Evolutionary conservation across 257 asterid genomes (phyloP), one percentile per base, ranked within the genome.

Genomic region (Solanum clarkiae): DNA sequence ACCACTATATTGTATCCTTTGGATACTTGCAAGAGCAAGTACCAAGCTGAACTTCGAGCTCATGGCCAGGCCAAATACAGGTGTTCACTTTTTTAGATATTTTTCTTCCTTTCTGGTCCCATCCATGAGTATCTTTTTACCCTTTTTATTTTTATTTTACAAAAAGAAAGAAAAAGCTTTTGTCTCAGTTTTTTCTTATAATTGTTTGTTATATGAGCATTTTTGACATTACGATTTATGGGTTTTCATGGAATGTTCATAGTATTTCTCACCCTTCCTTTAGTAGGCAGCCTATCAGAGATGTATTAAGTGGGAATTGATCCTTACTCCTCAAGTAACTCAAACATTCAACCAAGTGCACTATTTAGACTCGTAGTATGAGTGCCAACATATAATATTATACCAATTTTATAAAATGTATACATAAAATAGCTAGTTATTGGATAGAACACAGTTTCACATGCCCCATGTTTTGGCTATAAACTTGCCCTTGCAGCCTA

Each of bases 11-110:
- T 96, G 89, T 96, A 96, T 86, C 99, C 99, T 29, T 90, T 96
- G 16, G 99, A 96, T 65, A 96, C 99, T 84, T 94, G 98, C 92
- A 96, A 96, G 90, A 91, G 94, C n/a, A 96, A 94, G 88, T 96
- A 92, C 72, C 99, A 96, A 91, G 98, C 99, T 86, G 99, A 96
- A 71, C 92, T 93, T 89, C 94, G 92, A 85, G 88, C 91, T 88
- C 98, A 89, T 29, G 91, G 90, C 86, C 93, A 87, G 57, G 92
- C 89, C 80, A 96, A 87, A 91, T 96, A 96, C 91, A 93, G 98
- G 98, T 95, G 7, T 53, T 12, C 15, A 56, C 36, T 18, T 51
- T 40, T 53, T 63, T 81, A n/a, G n/a, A 74, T 70, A 45, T 9
- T 49, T 36, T 22, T 22, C 47, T 79, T 59, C 49, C 18, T 29